These are phyloP conservation scores for Schwanniomyces polymorphus DNA, from an alignment of 805 yeast genomes.

Conservation along the genomic window DNA sequence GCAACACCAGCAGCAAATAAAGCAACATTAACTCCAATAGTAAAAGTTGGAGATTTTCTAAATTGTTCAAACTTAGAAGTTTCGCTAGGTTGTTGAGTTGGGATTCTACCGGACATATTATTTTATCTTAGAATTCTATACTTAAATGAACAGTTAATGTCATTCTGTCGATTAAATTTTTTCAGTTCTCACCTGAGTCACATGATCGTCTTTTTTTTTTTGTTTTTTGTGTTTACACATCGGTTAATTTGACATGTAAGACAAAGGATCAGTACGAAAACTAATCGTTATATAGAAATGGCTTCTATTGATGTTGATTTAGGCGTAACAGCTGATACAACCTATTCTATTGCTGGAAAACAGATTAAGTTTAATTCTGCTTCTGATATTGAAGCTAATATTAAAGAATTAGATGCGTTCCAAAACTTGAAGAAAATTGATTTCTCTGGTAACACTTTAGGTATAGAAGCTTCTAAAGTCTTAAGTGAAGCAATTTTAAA, in stretches of 20 bases:
- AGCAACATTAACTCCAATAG: conserved; percentile 60
- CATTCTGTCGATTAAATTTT: background rate
- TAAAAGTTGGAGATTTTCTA: conserved; percentile 63
- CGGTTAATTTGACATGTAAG: background rate
- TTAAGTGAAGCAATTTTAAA: conserved; percentile 57
- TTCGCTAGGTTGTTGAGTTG: conserved; percentile 19
- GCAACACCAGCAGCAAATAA: conserved; percentile 73
- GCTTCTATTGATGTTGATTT: conserved; percentile 22
- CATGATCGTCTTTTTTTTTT: background rate
- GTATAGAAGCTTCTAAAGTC: conserved; percentile 80
- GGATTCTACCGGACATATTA: conserved; percentile 21
- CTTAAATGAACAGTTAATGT: background rate
- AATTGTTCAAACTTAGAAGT: conserved; percentile 47
- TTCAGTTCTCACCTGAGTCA: background rate
- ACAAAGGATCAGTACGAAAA: background rate
- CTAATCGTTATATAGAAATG: conserved; percentile 13
- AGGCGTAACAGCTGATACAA: conserved; percentile 43
- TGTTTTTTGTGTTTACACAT: background rate
- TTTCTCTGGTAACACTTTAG: conserved; percentile 91
- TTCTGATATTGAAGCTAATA: conserved; percentile 70
- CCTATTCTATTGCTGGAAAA: conserved; percentile 66
- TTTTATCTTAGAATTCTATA: background rate
- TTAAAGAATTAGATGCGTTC: conserved; percentile 51
- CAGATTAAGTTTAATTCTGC: conserved; percentile 72
- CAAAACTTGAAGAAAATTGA: conserved; percentile 57